Evolutionary conservation across 2,329 filamentous ascomycete species (phyloP), one percentile per base, ranked within the genome.

Genomic region (Diaporthe nobilis): DNA sequence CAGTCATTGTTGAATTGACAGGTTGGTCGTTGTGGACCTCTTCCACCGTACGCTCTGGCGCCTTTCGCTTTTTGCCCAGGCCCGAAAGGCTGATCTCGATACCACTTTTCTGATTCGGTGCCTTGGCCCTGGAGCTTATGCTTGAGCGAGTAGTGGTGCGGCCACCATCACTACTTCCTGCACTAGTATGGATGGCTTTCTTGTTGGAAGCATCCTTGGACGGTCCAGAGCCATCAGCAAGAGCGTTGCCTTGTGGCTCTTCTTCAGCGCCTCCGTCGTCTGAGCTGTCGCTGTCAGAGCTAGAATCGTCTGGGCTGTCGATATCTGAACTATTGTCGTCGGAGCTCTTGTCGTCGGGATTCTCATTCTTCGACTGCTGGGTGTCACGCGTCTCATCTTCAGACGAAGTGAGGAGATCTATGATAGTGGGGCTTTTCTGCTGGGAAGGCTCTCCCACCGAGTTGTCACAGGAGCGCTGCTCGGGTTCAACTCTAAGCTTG

Each of bases 21-120:
- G 34, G 15, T 39, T 15, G n/a, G 7, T 31, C 20, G 8, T 4
- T 47, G 12, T 25, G 20, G 9, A 9, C 1, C 2, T 60, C 53
- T 34, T 49, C 68, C 15, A 12, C 17, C 2, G 25, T 8, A 34
- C 6, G 39, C 39, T 60, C 37, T 4, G 8, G 13, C 22, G 22
- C 49, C 67, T 71, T 71, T 0, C 49, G 34, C 51, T 57, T 71
- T 8, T 22, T 71, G 0, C 12, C 15, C 4, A 34, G 3, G 17
- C 5, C 25, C 3, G 12, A n/a, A n/a, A 4, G 0, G 39, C 28
- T 15, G 0, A 13, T 6, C 25, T 34, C 2, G 17, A 1, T 34
- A n/a, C n/a, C 3, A 2, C 2, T 1, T 0, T 49, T 28, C 17
- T 7, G 61, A 0, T 13, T 49, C 25, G 25, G 13, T 17, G 17